Conservation (phyloP, 2,329 filamentous ascomycete genomes). For the Apiospora aurea region DNA sequence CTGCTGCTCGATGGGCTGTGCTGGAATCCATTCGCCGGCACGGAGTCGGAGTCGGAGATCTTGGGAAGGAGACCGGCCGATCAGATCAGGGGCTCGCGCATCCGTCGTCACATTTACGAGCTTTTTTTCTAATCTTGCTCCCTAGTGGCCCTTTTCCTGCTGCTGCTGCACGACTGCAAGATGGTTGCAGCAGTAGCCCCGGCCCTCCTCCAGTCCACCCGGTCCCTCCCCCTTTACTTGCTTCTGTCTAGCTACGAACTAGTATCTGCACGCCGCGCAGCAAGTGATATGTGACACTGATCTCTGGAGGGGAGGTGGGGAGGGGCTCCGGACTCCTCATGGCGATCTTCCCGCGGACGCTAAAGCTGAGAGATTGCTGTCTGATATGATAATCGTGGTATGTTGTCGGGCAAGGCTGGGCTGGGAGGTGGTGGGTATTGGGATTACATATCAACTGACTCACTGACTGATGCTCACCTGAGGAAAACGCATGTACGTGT, state of each 20-base stretch:
- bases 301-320: neutral
- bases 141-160: neutral
- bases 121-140: neutral
- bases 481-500: neutral
- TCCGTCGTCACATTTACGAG: neutral
- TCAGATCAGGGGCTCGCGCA: neutral
- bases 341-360: neutral
- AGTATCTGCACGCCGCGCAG: neutral
- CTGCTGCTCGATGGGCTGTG: neutral
- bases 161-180: neutral
- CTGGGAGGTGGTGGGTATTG: neutral
- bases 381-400: neutral
- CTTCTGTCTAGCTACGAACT: neutral
- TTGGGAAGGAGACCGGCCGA: neutral
- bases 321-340: neutral
- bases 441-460: neutral
- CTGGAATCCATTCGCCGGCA: neutral
- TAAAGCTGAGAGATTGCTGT: neutral
- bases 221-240: neutral
- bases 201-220: neutral
- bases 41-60: neutral
- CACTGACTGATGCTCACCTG: neutral
- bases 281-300: constrained; percentile 6
- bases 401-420: neutral
- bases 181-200: neutral